Base-by-base conservation (phyloP, 2,329 filamentous ascomycete genomes). In the Karstenula rhodostoma region DNA sequence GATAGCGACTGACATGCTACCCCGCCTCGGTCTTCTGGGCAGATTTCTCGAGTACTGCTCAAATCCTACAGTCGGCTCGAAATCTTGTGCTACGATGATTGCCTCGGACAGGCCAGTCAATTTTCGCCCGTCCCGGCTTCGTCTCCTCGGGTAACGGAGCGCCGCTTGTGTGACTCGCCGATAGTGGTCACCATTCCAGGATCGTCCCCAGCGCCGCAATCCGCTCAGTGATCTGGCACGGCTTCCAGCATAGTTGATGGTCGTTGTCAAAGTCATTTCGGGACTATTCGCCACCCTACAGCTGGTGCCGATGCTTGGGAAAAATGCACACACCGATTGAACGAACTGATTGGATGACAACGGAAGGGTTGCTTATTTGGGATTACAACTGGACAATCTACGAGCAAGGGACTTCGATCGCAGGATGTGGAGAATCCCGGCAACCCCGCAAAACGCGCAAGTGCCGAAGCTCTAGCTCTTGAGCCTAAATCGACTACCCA, bases 371-470 rank as follows among this genome's bases (percentile, higher is more conserved):
- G 19, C 27, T 3, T 25, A 19, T 15, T 17, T 52, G n/a, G 8
- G 17, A 1, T n/a, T 44, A 25, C 6, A 17, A 12, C 13, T 1
- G 17, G 37, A 29, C n/a, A 53, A 4, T n/a, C 10, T 48, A 25
- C 29, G 44, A 40, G 12, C 25, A 54, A 32, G 19, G 40, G 2
- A 32, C 29, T 3, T 32, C 15, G 5, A 25, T 19, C 25, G 8
- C 37, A 32, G 27, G 19, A 48, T 65, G 60, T 58, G 65, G 65
- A 60, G 65, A 65, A 67, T 27, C 62, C 65, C 50, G 61, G 65
- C 42, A 53, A 56, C 61, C 62, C 62, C 64, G 7, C 59, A 56
- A 62, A 40, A 43, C 58, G 32, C 42, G 49, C 8, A 37, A 56
- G 40, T 57, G 44, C 51, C 37, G 44, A 56, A 49, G 47, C 17